These are phyloP conservation scores for Nothomitra cinnamomea DNA, from an alignment of 2,329 filamentous ascomycete genomes.

Conservation along the genomic window DNA sequence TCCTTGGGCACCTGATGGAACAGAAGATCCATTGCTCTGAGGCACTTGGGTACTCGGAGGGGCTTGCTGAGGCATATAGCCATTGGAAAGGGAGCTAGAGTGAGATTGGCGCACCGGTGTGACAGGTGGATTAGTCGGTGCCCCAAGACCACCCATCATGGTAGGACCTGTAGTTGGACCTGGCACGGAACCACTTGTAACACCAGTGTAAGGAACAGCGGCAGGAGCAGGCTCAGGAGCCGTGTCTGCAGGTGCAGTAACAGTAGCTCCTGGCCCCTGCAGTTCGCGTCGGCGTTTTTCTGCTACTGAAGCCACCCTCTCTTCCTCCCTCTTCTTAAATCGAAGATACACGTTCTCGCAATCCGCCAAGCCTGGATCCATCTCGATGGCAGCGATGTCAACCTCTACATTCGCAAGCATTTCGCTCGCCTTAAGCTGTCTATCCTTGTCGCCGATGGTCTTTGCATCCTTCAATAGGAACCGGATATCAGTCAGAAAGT, in stretches of 20 bases:
- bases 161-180: neutral
- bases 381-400: slow-evolving; percentile 64
- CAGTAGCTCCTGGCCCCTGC: neutral
- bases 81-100: slow-evolving; percentile 13
- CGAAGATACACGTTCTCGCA: slow-evolving; percentile 71
- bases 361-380: slow-evolving; percentile 47
- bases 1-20: slow-evolving; percentile 9
- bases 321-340: slow-evolving; percentile 40
- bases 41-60: slow-evolving; percentile 6
- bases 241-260: neutral
- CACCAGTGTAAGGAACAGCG: neutral
- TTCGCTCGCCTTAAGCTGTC: slow-evolving; percentile 76
- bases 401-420: slow-evolving; percentile 87
- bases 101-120: slow-evolving; percentile 8
- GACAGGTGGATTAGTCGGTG: slow-evolving; percentile 7
- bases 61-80: slow-evolving; percentile 7
- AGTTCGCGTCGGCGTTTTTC: slow-evolving; percentile 19
- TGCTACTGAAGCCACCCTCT: slow-evolving; percentile 30
- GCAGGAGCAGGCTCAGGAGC: neutral
- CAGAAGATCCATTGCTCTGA: slow-evolving; percentile 13
- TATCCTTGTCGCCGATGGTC: slow-evolving; percentile 64
- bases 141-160: neutral
- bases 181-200: neutral
- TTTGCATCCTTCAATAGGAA: slow-evolving; percentile 71
- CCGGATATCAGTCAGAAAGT: slow-evolving; percentile 79